Evolutionary conservation across 495 filamentous ascomycete genomes (phyloP).

Genomic region (Letharia lupina): DNA sequence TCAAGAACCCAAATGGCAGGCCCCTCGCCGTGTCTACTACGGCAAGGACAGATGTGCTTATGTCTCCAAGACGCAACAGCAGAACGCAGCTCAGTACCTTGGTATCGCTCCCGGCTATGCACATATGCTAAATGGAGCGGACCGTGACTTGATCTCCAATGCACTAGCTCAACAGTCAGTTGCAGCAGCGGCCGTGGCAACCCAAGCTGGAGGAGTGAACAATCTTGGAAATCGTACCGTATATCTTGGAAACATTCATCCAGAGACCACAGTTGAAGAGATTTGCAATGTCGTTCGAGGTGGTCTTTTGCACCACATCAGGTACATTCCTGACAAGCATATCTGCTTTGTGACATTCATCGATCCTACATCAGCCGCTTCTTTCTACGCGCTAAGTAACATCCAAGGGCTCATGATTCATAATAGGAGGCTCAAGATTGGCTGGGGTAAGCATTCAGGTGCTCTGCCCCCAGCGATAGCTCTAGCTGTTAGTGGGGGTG

Average conservation of each 20-base stretch:
- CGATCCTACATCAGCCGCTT: slow-evolving; percentile 93
- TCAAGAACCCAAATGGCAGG: slow-evolving; percentile 93
- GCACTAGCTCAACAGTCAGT: slow-evolving; percentile 96
- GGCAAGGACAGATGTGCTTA: slow-evolving; percentile 98
- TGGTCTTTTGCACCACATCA: slow-evolving; percentile 90
- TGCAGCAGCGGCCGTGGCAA: slow-evolving; percentile 91
- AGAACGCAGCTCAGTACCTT: slow-evolving; percentile 96
- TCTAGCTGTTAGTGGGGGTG: slow-evolving; percentile 86
- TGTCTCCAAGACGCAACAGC: slow-evolving; percentile 98
- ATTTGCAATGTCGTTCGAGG: slow-evolving; percentile 96
- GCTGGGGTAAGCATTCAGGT: slow-evolving; percentile 98
- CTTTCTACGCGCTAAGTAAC: slow-evolving; percentile 95
- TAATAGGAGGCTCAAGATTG: slow-evolving; percentile 94
- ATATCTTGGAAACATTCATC: slow-evolving; percentile 97
- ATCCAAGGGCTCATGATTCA: slow-evolving; percentile 98
- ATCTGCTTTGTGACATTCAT: slow-evolving; percentile 99
- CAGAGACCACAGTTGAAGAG: slow-evolving; percentile 96
- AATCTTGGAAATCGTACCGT: slow-evolving; percentile 97
- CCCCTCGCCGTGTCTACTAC: slow-evolving; percentile 92
- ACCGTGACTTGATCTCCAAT: slow-evolving; percentile 91
- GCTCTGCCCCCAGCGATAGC: slow-evolving; percentile 95
- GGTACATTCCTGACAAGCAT: slow-evolving; percentile 99
- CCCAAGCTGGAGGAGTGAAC: slow-evolving; percentile 89
- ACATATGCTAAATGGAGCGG: slow-evolving; percentile 88
- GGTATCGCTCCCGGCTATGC: slow-evolving; percentile 97